Conservation (phyloP, 345 rosid genomes). For the Aquilaria yunnanensis region DNA sequence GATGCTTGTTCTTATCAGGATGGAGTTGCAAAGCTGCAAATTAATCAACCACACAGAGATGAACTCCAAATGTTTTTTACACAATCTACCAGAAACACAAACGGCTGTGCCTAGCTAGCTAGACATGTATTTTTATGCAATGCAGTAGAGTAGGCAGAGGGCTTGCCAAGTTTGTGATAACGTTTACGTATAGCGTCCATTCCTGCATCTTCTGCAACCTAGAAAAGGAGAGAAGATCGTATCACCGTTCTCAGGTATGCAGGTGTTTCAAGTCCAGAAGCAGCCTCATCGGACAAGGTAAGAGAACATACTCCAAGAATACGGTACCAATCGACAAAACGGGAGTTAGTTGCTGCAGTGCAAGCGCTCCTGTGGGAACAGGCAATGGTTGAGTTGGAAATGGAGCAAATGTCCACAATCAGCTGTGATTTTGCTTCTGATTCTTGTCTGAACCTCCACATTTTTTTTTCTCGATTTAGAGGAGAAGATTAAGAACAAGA, state of each 20-base stretch:
- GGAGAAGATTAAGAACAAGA: not conserved
- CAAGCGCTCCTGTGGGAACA: constrained; percentile 34
- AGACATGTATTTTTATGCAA: no score
- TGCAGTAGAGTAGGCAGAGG: no score
- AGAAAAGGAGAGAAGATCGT: constrained; percentile 8
- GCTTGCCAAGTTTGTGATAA: constrained; percentile 64
- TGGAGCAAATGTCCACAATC: constrained; percentile 48
- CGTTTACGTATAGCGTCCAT: constrained; percentile 47
- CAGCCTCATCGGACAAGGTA: not conserved
- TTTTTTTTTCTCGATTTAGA: constrained; percentile 24
- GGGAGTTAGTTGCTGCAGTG: constrained; percentile 13
- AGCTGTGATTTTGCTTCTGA: constrained; percentile 35
- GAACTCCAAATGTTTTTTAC: not conserved
- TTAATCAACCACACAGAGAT: not conserved
- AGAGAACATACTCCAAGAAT: constrained; percentile 55
- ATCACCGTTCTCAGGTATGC: not conserved
- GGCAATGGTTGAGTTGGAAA: constrained; percentile 32
- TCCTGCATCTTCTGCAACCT: constrained; percentile 70
- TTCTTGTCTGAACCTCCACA: constrained; percentile 40
- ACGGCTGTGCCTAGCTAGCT: not conserved
- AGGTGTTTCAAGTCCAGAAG: not conserved
- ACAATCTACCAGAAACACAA: constrained; percentile 1
- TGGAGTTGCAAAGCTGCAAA: constrained; percentile 73
- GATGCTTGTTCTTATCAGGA: constrained; percentile 84
- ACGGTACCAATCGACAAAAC: constrained; percentile 78